phyloP scores from a whole-genome alignment of 768 basidiomycete genomes.

The Lentinus brumalis region DNA sequence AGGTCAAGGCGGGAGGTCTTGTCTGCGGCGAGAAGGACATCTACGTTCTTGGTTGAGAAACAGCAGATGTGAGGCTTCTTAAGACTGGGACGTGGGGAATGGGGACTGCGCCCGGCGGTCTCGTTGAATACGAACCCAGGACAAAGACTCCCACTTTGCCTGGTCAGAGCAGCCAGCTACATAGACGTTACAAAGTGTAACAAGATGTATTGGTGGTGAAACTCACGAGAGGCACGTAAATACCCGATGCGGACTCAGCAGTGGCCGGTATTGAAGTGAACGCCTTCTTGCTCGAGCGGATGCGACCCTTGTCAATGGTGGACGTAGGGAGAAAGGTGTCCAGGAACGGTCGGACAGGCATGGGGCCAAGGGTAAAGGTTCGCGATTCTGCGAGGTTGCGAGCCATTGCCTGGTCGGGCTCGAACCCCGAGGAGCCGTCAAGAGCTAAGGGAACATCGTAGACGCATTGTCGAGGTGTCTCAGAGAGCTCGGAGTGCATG shows the following conservation, averaged over 20 bases:
- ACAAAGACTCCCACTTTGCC: neutral
- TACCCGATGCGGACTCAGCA: neutral
- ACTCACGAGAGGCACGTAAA: neutral
- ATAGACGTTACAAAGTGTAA: accelerated
- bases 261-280: neutral
- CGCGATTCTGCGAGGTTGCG: neutral
- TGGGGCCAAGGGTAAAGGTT: constrained; percentile 6
- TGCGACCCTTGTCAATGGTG: too few species aligned
- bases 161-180: neutral
- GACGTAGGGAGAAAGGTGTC: too few species aligned
- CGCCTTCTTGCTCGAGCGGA: neutral
- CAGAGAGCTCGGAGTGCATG: neutral
- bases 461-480: neutral
- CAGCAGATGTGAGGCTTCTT: constrained; percentile 11
- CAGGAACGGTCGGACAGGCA: constrained; percentile 7
- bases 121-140: constrained; percentile 7
- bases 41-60: neutral
- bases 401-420: neutral
- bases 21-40: neutral
- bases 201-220: too few species aligned
- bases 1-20: neutral
- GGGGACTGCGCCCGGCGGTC: neutral
- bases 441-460: constrained; percentile 2
- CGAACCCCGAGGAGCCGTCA: neutral
- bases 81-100: neutral